Base-by-base conservation (phyloP, 176 grass and related monocot genomes). In the Musa troglodytarum region DNA sequence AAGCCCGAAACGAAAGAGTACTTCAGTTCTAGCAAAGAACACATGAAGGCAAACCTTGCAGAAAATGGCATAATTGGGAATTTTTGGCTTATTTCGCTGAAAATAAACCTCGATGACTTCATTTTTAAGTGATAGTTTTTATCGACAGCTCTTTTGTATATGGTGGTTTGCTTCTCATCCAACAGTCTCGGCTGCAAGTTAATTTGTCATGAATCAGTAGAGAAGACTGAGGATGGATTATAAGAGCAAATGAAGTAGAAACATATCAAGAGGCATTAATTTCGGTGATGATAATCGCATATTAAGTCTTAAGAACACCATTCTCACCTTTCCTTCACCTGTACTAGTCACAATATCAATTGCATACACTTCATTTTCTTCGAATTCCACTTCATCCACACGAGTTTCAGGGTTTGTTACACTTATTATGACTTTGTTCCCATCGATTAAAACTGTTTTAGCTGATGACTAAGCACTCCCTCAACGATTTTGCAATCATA, bases 401-500 rank as follows among this genome's bases (percentile, higher is more conserved):
- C 89, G 90, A 1, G 91, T 99, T 9, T 99, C 96, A 68, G 96
- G 86, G 79, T 89, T 99, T n/a, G 88, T 79, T 26, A 92, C 78
- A 73, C 91, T 99, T 71, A 99, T 79, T 6, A 99, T 84, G 2
- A 93, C 86, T 78, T 99, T 99, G 79, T 99, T 99, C 70, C 96
- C 88, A 76, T 99, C 96, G n/a, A 99, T 99, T 26, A 99, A 63
- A 99, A 99, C 34, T 99, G 96, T 68, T 99, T 99, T 17, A 99
- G 83, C 81, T 99, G 96, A 86, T 99, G 96, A 65, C 91, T 99
- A 79, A 99, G 96, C 75, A 99, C 96, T 70, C 96, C 96, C 86
- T 99, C 96, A 6, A 99, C 88, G 63, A 99, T 99, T 87, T 99
- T 99, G 82, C 96, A 99, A 73, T 95, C 96, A 77, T 92, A 95